phyloP scores from a whole-genome alignment of 2,329 filamentous ascomycete genomes.

The Aspergillus fischeri region DNA sequence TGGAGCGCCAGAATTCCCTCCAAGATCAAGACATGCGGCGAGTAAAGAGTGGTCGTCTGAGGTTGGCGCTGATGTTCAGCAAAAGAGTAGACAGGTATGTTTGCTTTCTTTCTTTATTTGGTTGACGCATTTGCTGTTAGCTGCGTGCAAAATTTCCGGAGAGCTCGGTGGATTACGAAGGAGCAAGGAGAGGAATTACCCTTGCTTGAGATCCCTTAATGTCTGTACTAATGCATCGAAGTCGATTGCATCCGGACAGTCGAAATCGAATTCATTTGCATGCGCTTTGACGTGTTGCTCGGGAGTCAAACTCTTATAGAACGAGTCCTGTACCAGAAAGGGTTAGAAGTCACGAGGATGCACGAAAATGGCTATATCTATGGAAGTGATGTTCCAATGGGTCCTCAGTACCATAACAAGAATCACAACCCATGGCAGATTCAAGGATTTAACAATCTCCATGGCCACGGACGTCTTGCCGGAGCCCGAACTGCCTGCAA shows the following conservation, averaged over 20 bases:
- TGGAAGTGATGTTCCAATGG: slow-evolving; percentile 5
- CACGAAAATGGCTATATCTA: neutral
- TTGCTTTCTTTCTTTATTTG: slow-evolving; percentile 50
- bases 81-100: slow-evolving; percentile 95
- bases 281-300: slow-evolving; percentile 80
- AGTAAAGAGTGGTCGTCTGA: slow-evolving; percentile 85
- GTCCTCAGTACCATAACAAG: slow-evolving; percentile 72
- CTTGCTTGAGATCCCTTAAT: slow-evolving; percentile 80
- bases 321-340: slow-evolving; percentile 68
- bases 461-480: slow-evolving; percentile 92
- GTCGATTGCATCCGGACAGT: slow-evolving; percentile 89
- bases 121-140: slow-evolving; percentile 10
- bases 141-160: neutral
- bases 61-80: slow-evolving; percentile 77
- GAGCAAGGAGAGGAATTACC: slow-evolving; percentile 52
- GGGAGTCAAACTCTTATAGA: slow-evolving; percentile 82
- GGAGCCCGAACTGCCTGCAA: slow-evolving; percentile 92
- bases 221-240: slow-evolving; percentile 82
- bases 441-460: slow-evolving; percentile 83
- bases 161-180: neutral
- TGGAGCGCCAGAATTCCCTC: slow-evolving; percentile 96
- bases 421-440: slow-evolving; percentile 96
- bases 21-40: slow-evolving; percentile 88
- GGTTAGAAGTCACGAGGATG: slow-evolving; percentile 13
- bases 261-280: slow-evolving; percentile 90